phyloP scores from a whole-genome alignment of 1,284 basidiomycete genomes.

The Athelia sp. region DNA sequence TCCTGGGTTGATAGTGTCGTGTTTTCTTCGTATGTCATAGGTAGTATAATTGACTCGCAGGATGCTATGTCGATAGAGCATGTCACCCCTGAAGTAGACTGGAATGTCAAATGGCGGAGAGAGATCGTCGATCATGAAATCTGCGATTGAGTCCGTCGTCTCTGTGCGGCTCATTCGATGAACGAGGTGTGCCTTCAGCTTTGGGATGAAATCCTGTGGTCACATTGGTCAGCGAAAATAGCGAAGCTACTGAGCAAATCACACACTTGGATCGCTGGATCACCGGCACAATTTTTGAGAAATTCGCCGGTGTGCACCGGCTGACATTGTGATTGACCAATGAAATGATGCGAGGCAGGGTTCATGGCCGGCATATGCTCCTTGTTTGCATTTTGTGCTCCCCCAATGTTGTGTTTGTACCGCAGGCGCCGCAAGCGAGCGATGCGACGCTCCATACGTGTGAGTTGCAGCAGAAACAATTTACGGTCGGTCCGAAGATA shows the following conservation, averaged over 20 bases:
- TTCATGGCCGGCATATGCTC: background rate
- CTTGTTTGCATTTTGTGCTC: constrained; percentile 1
- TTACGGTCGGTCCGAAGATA: constrained; percentile 23
- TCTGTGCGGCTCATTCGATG: background rate
- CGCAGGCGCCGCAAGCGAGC: constrained; percentile 3
- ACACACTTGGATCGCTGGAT: constrained; percentile 5
- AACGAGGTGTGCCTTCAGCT: constrained; percentile 6
- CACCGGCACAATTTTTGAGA: constrained; percentile 2
- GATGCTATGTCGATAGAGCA: constrained; percentile 25
- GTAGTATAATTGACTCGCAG: constrained; percentile 39
- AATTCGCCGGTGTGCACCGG: background rate
- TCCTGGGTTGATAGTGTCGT: constrained; percentile 33
- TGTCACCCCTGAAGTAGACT: constrained; percentile 15
- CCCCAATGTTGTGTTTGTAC: background rate
- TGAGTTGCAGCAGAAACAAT: constrained; percentile 18
- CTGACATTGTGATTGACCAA: background rate
- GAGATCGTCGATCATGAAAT: constrained; percentile 7
- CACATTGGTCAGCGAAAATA: background rate
- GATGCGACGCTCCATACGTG: constrained; percentile 8
- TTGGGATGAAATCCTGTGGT: constrained; percentile 7
- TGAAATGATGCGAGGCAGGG: background rate
- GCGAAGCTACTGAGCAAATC: background rate
- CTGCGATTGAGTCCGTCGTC: background rate
- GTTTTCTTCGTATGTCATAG: constrained; percentile 32
- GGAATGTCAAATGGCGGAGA: constrained; percentile 7